These are phyloP conservation scores for Cryptococcus hybrid DNA, from an alignment of 1,284 basidiomycete genomes.

Conservation along the genomic window DNA sequence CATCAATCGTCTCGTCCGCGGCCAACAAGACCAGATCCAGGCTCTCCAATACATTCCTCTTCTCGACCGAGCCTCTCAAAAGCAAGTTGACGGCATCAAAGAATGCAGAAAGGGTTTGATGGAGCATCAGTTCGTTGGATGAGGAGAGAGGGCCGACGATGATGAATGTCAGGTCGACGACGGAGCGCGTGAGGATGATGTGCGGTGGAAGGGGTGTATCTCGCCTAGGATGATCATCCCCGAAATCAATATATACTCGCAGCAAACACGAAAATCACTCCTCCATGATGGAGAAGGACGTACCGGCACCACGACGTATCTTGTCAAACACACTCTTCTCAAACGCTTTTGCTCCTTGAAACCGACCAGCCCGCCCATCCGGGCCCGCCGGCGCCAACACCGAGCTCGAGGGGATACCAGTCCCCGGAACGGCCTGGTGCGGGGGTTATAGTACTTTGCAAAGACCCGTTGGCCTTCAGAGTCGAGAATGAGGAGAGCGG, in stretches of 20 bases:
- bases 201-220: conserved; percentile 83
- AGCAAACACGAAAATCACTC: too few species aligned
- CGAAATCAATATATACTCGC: neutral
- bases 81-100: conserved; percentile 82
- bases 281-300: conserved; percentile 37
- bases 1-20: conserved; percentile 95
- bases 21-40: conserved; percentile 90
- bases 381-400: conserved; percentile 40
- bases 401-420: conserved; percentile 51
- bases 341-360: conserved; percentile 91
- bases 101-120: conserved; percentile 76
- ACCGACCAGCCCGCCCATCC: conserved; percentile 52
- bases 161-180: conserved; percentile 94
- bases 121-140: conserved; percentile 97
- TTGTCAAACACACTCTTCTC: conserved; percentile 96
- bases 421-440: conserved; percentile 56
- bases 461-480: conserved; percentile 90
- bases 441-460: conserved; percentile 70
- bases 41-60: conserved; percentile 91
- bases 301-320: conserved; percentile 86
- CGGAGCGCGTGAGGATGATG: conserved; percentile 87
- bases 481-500: conserved; percentile 89
- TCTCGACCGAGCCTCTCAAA: conserved; percentile 90
- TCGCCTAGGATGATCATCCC: conserved; percentile 64
- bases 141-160: conserved; percentile 76